A percentile compares a stretch with the other conserved stretches of the same genome.
phyloP scores from a whole-genome alignment of 805 yeast genomes.

The Metschnikowia lachancei region DNA sequence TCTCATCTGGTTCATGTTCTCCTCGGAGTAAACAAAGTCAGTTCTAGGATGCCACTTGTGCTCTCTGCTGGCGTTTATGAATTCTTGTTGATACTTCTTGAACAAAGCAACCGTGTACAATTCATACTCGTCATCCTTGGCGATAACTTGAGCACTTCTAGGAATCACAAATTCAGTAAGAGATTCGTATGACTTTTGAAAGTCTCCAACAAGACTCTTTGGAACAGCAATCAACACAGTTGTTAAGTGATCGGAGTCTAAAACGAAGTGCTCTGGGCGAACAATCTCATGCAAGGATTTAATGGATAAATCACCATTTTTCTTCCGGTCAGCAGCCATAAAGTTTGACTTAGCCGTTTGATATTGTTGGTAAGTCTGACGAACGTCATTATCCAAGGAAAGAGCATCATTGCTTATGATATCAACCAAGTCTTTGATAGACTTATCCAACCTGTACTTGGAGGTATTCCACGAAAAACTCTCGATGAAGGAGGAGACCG shows the following conservation, averaged over 20 bases:
- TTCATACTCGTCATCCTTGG: constrained; percentile 69
- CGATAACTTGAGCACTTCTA: constrained; percentile 70
- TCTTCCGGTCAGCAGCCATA: constrained; percentile 86
- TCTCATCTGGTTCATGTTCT: constrained; percentile 64
- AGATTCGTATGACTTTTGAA: constrained; percentile 70
- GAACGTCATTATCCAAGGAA: constrained; percentile 81
- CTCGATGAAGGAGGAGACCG: constrained; percentile 64
- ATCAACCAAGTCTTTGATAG: constrained; percentile 72
- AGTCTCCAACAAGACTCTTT: constrained; percentile 54
- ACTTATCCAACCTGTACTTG: constrained; percentile 80
- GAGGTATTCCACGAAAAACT: constrained; percentile 84
- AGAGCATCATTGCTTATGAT: constrained; percentile 72
- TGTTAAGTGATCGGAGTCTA: constrained; percentile 79
- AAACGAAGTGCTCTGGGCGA: constrained; percentile 75
- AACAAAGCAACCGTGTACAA: constrained; percentile 81
- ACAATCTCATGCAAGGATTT: constrained; percentile 89
- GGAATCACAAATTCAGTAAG: constrained; percentile 84
- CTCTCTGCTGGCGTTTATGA: constrained; percentile 71
- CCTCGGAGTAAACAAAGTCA: constrained; percentile 84
- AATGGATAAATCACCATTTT: constrained; percentile 89
- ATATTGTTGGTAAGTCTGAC: constrained; percentile 69
- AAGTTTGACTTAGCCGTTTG: constrained; percentile 80
- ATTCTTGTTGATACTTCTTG: constrained; percentile 73
- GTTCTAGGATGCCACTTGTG: constrained; percentile 82
- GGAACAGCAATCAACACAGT: constrained; percentile 92